Evolutionary conservation across 805 yeast genomes (phyloP), one percentile per base, ranked within the genome.

Genomic region (Maudiozyma serrabonitensis): DNA sequence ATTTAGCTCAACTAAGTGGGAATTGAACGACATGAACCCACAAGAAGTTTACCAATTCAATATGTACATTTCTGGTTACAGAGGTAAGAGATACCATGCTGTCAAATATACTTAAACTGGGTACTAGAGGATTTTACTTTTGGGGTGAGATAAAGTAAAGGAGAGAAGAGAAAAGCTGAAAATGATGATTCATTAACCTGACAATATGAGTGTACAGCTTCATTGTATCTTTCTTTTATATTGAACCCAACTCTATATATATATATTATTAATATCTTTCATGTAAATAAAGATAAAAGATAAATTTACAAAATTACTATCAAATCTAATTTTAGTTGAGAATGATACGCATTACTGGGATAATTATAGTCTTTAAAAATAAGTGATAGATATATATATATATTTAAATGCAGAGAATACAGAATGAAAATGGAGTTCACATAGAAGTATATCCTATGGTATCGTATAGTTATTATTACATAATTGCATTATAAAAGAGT

Each of bases 51-150:
- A 84, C 74, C 96, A 87, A 71, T 86, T 87, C 65, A 93, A 93
- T 72, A 89, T 87, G 74, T 81, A 82, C 63, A 69, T 93, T 50
- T 90, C 88, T 69, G 99, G 91, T 13, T 79, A 93, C 69, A 82
- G 99, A 72, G 99, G 99, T 58, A 93, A 93, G 76, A 80, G 99
- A 66, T 93, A 93, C 70, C 97, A 90, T 62, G 95, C 96, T 41
- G 75, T 87, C 56, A 61, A 68, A 50, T 52, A 52, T 31, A 57
- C 47, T 49, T 47, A 31, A 39, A 15, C 32, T 9, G 32, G 32
- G 32, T 28, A 28, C 32, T 28, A 11, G 6, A 28, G 38, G 38
- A 35, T 35, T 11, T 13, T 13, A n/a, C n/a, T 15, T 16, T 11
- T 8, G 11, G 28, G 23, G 26, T 19, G 35, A 11, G 21, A 41